Conservation (phyloP, 1,284 basidiomycete genomes). For the Sutorius eximius region DNA sequence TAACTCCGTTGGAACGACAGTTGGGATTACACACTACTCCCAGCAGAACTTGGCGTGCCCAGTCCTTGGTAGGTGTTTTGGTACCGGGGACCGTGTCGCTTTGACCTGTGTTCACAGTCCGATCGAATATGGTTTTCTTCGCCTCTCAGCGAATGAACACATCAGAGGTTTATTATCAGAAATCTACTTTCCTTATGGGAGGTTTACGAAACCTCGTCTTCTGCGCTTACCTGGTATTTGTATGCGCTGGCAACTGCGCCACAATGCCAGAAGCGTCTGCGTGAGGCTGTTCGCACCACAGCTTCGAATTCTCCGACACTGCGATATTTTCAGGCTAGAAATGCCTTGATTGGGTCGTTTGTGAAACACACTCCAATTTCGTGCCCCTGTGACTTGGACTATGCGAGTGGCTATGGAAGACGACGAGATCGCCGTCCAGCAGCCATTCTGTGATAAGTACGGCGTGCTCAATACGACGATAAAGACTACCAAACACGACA, state of each 20-base stretch:
- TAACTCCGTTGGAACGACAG: constrained; percentile 13
- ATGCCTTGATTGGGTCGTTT: constrained; percentile 50
- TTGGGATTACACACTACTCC: not conserved
- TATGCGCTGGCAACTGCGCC: constrained; percentile 60
- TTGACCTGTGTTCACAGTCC: constrained; percentile 42
- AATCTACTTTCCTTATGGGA: constrained; percentile 75
- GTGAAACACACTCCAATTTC: constrained; percentile 65
- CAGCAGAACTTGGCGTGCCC: constrained; percentile 18
- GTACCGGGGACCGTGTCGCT: not conserved
- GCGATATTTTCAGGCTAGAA: constrained; percentile 28
- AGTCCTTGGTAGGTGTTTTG: constrained; percentile 21
- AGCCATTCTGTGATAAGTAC: constrained; percentile 34
- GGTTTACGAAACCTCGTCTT: constrained; percentile 61
- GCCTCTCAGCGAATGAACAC: constrained; percentile 59
- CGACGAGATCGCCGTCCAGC: constrained; percentile 58
- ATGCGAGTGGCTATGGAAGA: constrained; percentile 59
- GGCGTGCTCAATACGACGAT: constrained; percentile 37
- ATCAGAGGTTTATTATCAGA: constrained; percentile 70
- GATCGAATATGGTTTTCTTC: constrained; percentile 54
- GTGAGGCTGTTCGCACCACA: constrained; percentile 45
- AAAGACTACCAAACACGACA: constrained; percentile 54
- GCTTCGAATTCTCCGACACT: constrained; percentile 20
- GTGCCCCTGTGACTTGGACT: constrained; percentile 64
- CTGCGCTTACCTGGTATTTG: constrained; percentile 72
- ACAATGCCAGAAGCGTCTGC: constrained; percentile 55